These are phyloP conservation scores for Huntiella bhutanensis DNA, from an alignment of 2,329 filamentous ascomycete genomes.

Conservation along the genomic window DNA sequence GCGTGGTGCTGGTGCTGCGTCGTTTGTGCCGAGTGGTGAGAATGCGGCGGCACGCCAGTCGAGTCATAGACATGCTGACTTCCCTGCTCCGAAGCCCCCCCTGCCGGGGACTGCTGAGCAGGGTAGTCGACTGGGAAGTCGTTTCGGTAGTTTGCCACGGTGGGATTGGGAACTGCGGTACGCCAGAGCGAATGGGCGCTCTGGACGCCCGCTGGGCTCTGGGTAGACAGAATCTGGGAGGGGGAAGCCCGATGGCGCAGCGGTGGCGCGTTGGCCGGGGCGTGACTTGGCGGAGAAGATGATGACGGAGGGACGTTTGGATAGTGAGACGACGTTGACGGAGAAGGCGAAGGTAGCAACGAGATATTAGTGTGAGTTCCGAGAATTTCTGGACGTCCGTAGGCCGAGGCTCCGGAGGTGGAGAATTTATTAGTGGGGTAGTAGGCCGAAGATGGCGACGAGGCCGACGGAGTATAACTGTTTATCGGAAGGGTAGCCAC, in stretches of 20 bases:
- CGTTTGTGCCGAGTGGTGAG: slow-evolving; percentile 17
- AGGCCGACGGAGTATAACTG: neutral
- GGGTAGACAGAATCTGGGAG: slow-evolving; percentile 39
- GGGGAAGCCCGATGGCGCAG: slow-evolving; percentile 33
- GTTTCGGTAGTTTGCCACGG: slow-evolving; percentile 56
- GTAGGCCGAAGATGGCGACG: slow-evolving; percentile 1
- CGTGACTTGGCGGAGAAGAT: neutral
- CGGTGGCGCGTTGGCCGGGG: slow-evolving; percentile 1
- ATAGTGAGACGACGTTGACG: neutral
- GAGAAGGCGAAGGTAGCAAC: neutral
- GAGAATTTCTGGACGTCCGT: neutral
- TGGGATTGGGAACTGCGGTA: slow-evolving; percentile 53
- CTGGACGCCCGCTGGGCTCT: slow-evolving; percentile 50
- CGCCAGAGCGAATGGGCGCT: slow-evolving; percentile 53
- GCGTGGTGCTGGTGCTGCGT: slow-evolving; percentile 11
- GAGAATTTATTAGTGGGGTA: neutral
- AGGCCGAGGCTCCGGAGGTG: neutral
- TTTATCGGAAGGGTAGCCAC: neutral
- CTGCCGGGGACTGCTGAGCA: slow-evolving; percentile 44
- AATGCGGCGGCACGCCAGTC: slow-evolving; percentile 15
- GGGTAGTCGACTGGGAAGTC: slow-evolving; percentile 61
- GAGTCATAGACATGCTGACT: slow-evolving; percentile 41
- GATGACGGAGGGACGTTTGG: neutral
- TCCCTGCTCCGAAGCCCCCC: slow-evolving; percentile 32
- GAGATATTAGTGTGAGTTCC: neutral